Conservation (phyloP, 2,329 filamentous ascomycete genomes). For the Xylaria sp. region DNA sequence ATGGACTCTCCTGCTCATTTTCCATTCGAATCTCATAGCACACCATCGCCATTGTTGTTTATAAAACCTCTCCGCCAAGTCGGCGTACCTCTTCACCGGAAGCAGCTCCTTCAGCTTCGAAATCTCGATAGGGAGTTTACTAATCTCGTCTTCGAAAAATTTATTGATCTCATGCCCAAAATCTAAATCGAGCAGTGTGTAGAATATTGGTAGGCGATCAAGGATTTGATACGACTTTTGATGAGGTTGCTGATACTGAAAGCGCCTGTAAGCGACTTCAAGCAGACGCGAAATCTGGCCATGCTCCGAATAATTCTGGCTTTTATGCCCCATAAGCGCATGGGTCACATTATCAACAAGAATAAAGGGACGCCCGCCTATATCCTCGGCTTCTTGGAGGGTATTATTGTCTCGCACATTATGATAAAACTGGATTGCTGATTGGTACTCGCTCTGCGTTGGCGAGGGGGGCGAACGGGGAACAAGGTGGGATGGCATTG, state of each 20-base stretch:
- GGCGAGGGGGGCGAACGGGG: conserved; percentile 5
- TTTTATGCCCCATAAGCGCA: conserved; percentile 1
- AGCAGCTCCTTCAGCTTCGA: conserved; percentile 10
- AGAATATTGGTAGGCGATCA: conserved; percentile 29
- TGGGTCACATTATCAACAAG: conserved; percentile 22
- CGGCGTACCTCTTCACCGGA: background rate
- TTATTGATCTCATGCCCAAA: conserved; percentile 26
- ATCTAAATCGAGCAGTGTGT: conserved; percentile 28
- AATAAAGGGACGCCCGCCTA: conserved; percentile 26
- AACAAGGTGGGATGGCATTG: conserved; percentile 10
- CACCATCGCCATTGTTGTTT: conserved; percentile 36
- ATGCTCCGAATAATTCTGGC: conserved; percentile 3
- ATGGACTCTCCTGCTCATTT: conserved; percentile 27
- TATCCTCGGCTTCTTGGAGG: conserved; percentile 22
- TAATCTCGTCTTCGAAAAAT: conserved; percentile 25
- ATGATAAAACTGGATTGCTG: conserved; percentile 21
- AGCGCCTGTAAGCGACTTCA: conserved; percentile 22
- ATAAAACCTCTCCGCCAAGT: conserved; percentile 26
- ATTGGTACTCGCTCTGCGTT: conserved; percentile 26
- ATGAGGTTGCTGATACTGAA: conserved; percentile 3
- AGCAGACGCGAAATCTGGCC: conserved; percentile 27
- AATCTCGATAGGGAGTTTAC: conserved; percentile 23
- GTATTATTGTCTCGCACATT: conserved; percentile 24
- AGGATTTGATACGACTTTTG: conserved; percentile 22
- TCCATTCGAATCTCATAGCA: conserved; percentile 32